These are phyloP conservation scores for Corallochytrium limacisporum DNA, from an alignment of 78 protist species.

Conservation along the genomic window DNA sequence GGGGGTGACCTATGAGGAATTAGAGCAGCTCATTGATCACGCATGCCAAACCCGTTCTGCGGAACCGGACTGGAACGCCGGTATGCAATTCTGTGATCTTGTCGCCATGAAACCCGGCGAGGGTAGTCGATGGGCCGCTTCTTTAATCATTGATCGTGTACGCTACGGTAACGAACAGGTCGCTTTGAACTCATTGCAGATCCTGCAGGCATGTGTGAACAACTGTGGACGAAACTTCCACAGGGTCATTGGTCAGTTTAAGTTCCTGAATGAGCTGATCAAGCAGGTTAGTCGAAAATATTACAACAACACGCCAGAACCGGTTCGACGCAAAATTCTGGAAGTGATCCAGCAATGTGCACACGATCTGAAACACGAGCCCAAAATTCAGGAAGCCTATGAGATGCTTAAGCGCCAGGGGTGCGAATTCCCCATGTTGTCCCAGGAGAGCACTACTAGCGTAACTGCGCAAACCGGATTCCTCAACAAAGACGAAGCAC, in stretches of 20 bases:
- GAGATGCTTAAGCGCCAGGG: constrained; percentile 13
- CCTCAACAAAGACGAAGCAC: background rate
- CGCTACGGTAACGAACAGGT: no score
- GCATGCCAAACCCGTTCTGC: no score
- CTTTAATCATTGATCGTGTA: no score
- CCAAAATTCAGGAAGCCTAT: constrained; percentile 10
- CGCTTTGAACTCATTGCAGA: no score
- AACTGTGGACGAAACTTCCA: constrained; percentile 8
- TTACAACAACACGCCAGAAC: background rate
- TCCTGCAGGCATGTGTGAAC: background rate
- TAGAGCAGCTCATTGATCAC: no score
- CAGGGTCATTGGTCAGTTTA: background rate
- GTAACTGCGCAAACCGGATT: background rate
- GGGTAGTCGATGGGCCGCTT: no score
- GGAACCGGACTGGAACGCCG: no score
- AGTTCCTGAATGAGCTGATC: constrained; percentile 22
- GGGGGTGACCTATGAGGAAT: no score
- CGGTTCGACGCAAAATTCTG: background rate
- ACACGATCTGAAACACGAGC: background rate
- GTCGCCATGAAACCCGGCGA: no score
- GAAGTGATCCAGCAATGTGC: constrained; percentile 6
- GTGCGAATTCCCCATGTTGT: background rate
- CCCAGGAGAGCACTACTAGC: background rate
- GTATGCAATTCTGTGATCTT: no score
- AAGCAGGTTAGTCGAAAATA: constrained; percentile 11